Evolutionary conservation across 163 green algal species (phyloP).

Genomic region (Scenedesmus sp.): DNA sequence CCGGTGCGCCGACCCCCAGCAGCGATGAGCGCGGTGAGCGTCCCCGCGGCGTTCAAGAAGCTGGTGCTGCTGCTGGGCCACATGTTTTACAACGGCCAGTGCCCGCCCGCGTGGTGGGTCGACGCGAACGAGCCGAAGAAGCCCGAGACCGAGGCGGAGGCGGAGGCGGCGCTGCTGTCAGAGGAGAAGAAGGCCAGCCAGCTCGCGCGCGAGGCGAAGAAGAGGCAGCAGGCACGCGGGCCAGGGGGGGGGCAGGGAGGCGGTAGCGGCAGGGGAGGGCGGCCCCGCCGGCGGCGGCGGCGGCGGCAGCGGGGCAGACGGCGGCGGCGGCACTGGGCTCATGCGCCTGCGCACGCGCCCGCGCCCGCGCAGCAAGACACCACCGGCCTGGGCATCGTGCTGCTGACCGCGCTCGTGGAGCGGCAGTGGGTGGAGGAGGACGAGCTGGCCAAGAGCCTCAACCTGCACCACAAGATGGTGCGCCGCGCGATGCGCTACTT

Average conservation of each 20-base stretch:
- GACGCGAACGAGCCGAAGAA: constrained; percentile 48
- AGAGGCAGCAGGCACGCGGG: constrained; percentile 13
- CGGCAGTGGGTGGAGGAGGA: constrained; percentile 67
- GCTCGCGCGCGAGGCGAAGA: constrained; percentile 23
- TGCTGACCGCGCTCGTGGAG: constrained; percentile 64
- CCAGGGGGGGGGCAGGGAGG: neutral
- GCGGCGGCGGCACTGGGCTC: too few relatives aligned
- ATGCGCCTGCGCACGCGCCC: neutral
- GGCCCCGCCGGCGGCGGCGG: too few relatives aligned
- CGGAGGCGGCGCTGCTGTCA: constrained; percentile 3
- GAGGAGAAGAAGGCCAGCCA: constrained; percentile 46
- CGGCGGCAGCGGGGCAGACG: too few relatives aligned
- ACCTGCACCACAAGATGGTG: constrained; percentile 65
- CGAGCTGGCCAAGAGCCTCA: constrained; percentile 49
- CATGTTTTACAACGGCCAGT: constrained; percentile 63
- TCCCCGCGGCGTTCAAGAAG: constrained; percentile 48
- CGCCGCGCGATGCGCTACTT: constrained; percentile 65
- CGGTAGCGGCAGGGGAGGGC: too few relatives aligned
- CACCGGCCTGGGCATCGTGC: constrained; percentile 61
- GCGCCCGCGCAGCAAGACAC: constrained; percentile 64
- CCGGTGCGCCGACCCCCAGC: too few relatives aligned
- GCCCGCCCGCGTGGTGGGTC: constrained; percentile 49
- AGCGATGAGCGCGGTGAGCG: constrained; percentile 15
- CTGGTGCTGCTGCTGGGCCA: constrained; percentile 54
- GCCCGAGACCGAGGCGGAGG: constrained; percentile 43